Base-by-base conservation (phyloP, 805 yeast genomes). In the Starmerella powellii region DNA sequence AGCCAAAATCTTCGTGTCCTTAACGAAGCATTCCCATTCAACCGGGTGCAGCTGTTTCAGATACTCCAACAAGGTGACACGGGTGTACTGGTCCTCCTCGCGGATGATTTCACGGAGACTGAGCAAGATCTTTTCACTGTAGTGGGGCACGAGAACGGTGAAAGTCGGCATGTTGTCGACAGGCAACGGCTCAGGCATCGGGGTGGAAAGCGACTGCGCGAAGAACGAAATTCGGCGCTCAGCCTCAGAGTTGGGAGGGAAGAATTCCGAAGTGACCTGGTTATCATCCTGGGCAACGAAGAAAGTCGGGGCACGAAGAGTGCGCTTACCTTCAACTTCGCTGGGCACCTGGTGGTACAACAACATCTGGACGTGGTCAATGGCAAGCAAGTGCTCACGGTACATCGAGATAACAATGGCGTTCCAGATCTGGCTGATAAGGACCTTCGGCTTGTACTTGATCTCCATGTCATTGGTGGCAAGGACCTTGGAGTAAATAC, bases 91-190 rank as follows among this genome's bases (percentile, higher is more conserved):
- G 60, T 87, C 95, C 63, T 91, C 97, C 67, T 88, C 97, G 59
- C 94, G 80, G 56, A 91, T 88, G 59, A 91, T 86, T 65, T 88
- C 98, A 62, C 93, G 80, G 57, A 91, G 70, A n/a, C 95, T 84
- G 38, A 88, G 68, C 55, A 87, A 70, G 49, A 88, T 88, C 76
- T 86, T 88, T 68, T 88, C 98, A 51, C 91, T 72, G 66, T 88
- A 88, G 64, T 88, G 98, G 58, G 98, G 97, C 53, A 88, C 81
- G 64, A 88, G 70, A 18, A 91, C 97, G 31, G 98, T 87, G 65
- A 91, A 91, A 11, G 97, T 88, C 52, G 99, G 99, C 98, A 91
- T 91, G 72, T 88, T 88, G 66, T 91, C 98, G 54, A 93, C 97
- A 34, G 99, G 98, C 60, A 91, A 72, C 49, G 99, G 97, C 68